Evolutionary conservation across 257 asterid species (phyloP).

Genomic region (Penstemon davidsonii): DNA sequence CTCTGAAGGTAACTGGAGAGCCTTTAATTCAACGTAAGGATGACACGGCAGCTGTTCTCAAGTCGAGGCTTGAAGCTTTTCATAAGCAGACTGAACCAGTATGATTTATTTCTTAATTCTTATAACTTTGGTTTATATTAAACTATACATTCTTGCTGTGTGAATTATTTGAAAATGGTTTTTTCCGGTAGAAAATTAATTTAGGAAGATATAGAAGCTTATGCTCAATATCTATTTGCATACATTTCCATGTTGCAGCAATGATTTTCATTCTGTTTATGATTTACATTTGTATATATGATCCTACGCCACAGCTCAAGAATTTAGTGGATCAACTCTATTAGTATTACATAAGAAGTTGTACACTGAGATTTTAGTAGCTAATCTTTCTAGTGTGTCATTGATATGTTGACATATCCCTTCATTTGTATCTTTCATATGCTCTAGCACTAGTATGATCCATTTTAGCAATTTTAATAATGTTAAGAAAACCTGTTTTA

Average conservation of each 20-base stretch:
- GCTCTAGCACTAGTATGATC: too few species aligned
- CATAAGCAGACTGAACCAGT: slow-evolving; percentile 94
- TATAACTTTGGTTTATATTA: slow-evolving; percentile 13
- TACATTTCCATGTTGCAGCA: slow-evolving; percentile 2
- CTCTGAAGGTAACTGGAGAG: slow-evolving; percentile 67
- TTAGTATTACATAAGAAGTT: background rate
- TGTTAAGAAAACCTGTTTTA: too few species aligned
- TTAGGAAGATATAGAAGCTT: background rate
- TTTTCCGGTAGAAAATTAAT: background rate
- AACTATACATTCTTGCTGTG: background rate
- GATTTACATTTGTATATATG: background rate
- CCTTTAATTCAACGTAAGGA: slow-evolving; percentile 91
- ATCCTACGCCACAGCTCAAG: too few species aligned
- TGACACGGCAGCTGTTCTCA: slow-evolving; percentile 88
- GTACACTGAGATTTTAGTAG: too few species aligned
- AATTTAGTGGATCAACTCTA: too few species aligned
- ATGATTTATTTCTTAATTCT: slow-evolving; percentile 15
- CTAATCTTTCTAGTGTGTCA: too few species aligned
- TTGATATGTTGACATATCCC: too few species aligned
- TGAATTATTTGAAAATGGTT: background rate
- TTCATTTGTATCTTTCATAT: too few species aligned
- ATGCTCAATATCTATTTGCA: background rate
- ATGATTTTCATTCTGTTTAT: background rate
- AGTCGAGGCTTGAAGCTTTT: slow-evolving; percentile 89
- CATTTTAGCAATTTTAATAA: too few species aligned